A percentile compares a stretch with the other conserved stretches of the same genome.
Evolutionary conservation across 176 grass and related monocot species (phyloP).

Genomic region (Secale cereale): DNA sequence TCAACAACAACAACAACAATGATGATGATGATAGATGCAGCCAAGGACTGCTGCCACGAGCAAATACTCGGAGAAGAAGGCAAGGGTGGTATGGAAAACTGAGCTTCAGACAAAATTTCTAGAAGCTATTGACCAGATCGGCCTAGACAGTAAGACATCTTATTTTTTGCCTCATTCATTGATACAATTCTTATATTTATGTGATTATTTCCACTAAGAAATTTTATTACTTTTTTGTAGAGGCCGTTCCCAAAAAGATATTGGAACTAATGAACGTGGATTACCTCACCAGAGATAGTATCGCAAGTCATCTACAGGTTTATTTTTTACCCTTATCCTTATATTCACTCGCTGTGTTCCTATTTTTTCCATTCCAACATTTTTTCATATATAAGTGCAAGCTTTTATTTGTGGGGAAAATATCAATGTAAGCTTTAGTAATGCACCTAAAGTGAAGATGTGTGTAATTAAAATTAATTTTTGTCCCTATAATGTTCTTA

Average conservation of each 20-base stretch:
- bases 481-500: not conserved
- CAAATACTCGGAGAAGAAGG: constrained; percentile 36
- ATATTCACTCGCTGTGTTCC: not conserved
- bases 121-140: constrained; percentile 34
- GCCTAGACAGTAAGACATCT: constrained; percentile 60
- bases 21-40: not conserved
- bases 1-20: not conserved
- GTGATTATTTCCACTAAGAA: not conserved
- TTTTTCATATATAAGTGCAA: not conserved
- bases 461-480: not conserved
- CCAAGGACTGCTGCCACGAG: not conserved
- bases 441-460: not conserved
- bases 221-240: constrained; percentile 31
- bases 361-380: not conserved
- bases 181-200: not conserved
- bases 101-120: constrained; percentile 60
- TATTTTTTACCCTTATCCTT: not conserved
- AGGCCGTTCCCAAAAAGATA: not conserved
- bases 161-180: not conserved
- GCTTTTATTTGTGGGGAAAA: not conserved
- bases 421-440: not conserved
- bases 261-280: constrained; percentile 30
- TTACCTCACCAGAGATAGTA: not conserved
- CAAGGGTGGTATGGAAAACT: constrained; percentile 45
- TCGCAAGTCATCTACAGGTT: not conserved